Evolutionary conservation across 2,329 filamentous ascomycete genomes (phyloP).

Genomic region (Tolypocladium tundrense): DNA sequence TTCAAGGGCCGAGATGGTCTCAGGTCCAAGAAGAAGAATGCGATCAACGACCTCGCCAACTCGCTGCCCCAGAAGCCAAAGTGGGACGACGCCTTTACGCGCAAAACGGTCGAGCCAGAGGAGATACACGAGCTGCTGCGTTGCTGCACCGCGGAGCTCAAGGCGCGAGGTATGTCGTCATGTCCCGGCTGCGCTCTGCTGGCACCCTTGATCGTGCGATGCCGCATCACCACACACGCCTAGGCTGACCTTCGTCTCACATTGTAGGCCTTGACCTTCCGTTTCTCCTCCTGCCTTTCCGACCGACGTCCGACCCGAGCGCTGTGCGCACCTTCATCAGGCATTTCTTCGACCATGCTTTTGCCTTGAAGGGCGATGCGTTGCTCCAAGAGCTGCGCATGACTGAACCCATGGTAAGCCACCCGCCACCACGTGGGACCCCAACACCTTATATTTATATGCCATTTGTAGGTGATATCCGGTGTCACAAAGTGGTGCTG

Average conservation of each 20-base stretch:
- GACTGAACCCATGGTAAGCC: constrained; percentile 80
- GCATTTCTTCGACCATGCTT: constrained; percentile 72
- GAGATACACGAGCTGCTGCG: constrained; percentile 83
- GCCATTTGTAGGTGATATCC: constrained; percentile 60
- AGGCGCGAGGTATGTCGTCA: constrained; percentile 68
- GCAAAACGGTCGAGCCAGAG: constrained; percentile 73
- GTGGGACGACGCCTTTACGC: constrained; percentile 83
- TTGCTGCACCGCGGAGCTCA: constrained; percentile 82
- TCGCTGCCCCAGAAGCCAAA: constrained; percentile 56
- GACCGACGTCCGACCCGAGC: constrained; percentile 84
- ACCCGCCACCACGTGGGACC: background rate
- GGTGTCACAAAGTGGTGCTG: constrained; percentile 98
- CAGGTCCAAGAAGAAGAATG: constrained; percentile 56
- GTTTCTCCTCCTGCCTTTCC: constrained; percentile 88
- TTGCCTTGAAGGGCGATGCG: constrained; percentile 55
- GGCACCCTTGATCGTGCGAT: background rate
- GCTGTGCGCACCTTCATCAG: constrained; percentile 86
- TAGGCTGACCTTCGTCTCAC: constrained; percentile 1
- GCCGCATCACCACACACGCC: background rate
- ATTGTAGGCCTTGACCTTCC: constrained; percentile 70
- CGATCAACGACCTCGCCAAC: constrained; percentile 37
- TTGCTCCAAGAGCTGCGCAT: constrained; percentile 82
- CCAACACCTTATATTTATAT: background rate
- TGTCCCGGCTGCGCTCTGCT: background rate
- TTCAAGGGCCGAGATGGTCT: constrained; percentile 67